Percentiles rank a stretch among this genome's conserved stretches.
Conservation (phyloP, 257 asterid species). For the Datura wrightii region DNA sequence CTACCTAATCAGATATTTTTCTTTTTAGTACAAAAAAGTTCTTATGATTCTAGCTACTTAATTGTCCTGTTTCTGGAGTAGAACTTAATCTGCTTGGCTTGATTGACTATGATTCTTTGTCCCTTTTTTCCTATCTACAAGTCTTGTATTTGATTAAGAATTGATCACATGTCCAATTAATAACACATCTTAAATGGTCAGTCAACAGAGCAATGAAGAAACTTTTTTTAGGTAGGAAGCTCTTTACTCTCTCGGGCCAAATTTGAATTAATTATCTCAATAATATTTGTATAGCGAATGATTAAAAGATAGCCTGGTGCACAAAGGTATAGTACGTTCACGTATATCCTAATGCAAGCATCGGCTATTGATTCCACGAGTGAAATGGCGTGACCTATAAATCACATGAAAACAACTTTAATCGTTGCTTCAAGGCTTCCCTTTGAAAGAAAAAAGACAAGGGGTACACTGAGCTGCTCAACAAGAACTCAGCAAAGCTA, state of each 20-base stretch:
- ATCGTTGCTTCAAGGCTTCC: too few species aligned
- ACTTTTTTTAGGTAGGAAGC: not conserved
- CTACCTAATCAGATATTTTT: constrained; percentile 35
- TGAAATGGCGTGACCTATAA: too few species aligned
- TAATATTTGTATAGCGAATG: not conserved
- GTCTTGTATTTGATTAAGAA: not conserved
- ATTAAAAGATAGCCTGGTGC: too few species aligned
- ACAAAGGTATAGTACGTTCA: too few species aligned
- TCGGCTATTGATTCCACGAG: too few species aligned
- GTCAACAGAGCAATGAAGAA: not conserved
- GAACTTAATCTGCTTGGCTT: not conserved
- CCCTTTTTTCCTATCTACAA: not conserved
- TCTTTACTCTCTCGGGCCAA: not conserved
- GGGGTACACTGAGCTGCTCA: not conserved
- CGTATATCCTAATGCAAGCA: too few species aligned
- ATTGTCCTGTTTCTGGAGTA: not conserved
- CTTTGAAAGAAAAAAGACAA: not conserved
- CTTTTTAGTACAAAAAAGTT: not conserved
- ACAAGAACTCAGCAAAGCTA: constrained; percentile 21
- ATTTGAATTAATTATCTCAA: not conserved
- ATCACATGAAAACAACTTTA: too few species aligned
- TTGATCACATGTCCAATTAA: not conserved
- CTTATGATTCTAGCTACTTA: constrained; percentile 7
- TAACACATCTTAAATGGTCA: not conserved
- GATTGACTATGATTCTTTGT: constrained; percentile 6